phyloP scores from a whole-genome alignment of 495 filamentous ascomycete species.

The Hapsidospora chrysogenum region DNA sequence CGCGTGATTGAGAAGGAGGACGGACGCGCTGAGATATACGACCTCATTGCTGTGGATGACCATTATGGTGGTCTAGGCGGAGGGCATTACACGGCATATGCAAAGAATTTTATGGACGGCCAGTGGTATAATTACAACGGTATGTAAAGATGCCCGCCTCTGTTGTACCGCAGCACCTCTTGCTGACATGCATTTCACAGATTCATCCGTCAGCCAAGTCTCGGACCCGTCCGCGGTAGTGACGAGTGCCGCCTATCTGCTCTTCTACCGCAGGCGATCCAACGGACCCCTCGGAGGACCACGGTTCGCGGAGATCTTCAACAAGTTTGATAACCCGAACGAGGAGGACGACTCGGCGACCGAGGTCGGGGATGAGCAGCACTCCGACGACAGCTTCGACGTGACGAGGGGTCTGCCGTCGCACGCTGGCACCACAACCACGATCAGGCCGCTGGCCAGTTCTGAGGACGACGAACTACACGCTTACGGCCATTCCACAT shows the following conservation, averaged over 20 bases:
- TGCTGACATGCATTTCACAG: slow-evolving; percentile 21
- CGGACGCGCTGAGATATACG: slow-evolving; percentile 70
- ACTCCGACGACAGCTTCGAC: slow-evolving; percentile 12
- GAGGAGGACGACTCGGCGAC: slow-evolving; percentile 9
- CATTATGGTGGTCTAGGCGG: slow-evolving; percentile 85
- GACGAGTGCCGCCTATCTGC: slow-evolving; percentile 64
- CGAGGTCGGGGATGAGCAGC: neutral
- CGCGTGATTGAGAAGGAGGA: slow-evolving; percentile 62
- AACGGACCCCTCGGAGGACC: slow-evolving; percentile 58
- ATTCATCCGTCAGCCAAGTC: slow-evolving; percentile 44
- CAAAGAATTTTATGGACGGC: slow-evolving; percentile 74
- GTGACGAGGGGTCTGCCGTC: slow-evolving; percentile 1
- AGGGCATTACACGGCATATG: slow-evolving; percentile 88
- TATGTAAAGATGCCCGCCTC: slow-evolving; percentile 24
- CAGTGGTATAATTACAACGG: slow-evolving; percentile 94
- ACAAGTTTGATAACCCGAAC: slow-evolving; percentile 28
- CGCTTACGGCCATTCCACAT: slow-evolving; percentile 12
- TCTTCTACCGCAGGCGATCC: slow-evolving; percentile 89
- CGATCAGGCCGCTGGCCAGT: slow-evolving; percentile 4
- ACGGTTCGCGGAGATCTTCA: slow-evolving; percentile 49
- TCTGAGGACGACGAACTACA: neutral
- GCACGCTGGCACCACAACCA: neutral
- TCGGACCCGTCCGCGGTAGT: slow-evolving; percentile 39
- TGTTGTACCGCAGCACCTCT: neutral
- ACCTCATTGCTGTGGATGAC: slow-evolving; percentile 87